Evolutionary conservation across 441 rosid genomes (phyloP), one percentile per base, ranked within the genome.

Genomic region (Croton laevigatus): DNA sequence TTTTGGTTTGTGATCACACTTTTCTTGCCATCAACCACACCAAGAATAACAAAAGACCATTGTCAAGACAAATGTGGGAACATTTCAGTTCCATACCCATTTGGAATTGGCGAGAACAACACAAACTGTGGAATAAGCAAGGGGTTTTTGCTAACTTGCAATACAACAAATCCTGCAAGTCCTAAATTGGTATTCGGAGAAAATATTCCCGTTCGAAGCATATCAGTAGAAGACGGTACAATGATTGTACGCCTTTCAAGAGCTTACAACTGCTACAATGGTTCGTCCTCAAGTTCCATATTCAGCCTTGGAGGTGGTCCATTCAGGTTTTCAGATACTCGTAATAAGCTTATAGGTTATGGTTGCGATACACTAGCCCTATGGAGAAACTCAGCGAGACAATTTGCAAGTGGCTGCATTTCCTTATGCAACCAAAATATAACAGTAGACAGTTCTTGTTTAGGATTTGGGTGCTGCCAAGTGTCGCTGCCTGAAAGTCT

Each of bases 311-410:
- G 0, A 0, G 67, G 71, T 0, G 4, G 4, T 3, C 67, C 71
- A 3, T 66, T 66, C 71, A 12, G 12, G 38, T 53, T 75, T 22
- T 75, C 79, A 6, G 19, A 66, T 54, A 11, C 68, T 0, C 54
- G 44, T 0, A 76, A 76, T 69, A 67, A 59, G 63, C 66, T 76
- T 19, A 76, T 65, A 4, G 71, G 17, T 44, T 34, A 71, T n/a
- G 79, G 79, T 0, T 76, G 79, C 37, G 75, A 76, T 58, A 71
- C 79, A 11, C 0, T 66, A 45, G 63, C 40, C 23, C 1, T 71
- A 3, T 3, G 0, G 2, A 5, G 17, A 76, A n/a, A n/a, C n/a
- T n/a, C 1, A 14, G 12, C 10, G 13, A 45, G 11, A 19, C 0
- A 0, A 71, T 76, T 66, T 22, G 66, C 40, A 0, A 49, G 65